These are phyloP conservation scores for Cercis canadensis DNA, from an alignment of 306 rosid genomes.

Conservation along the genomic window DNA sequence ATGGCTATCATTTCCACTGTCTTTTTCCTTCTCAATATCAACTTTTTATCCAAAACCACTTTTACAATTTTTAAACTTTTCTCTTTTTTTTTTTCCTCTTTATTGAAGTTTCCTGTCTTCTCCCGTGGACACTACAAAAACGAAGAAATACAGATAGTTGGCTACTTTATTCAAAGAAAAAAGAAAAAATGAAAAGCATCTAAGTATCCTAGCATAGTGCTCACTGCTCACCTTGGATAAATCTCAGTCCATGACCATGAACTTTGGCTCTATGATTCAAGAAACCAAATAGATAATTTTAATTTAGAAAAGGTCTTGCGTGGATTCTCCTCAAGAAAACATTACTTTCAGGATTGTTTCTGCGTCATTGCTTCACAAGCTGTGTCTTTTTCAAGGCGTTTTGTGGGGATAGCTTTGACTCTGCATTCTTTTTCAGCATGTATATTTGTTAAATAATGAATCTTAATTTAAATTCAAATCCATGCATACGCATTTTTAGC, in stretches of 20 bases:
- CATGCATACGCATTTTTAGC: neutral
- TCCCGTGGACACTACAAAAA: too few species aligned
- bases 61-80: neutral
- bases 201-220: too few species aligned
- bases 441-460: too few species aligned
- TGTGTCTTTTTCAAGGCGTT: neutral
- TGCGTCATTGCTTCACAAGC: neutral
- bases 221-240: too few species aligned
- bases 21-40: neutral
- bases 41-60: constrained; percentile 10
- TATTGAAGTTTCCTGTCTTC: neutral
- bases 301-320: neutral
- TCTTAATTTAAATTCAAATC: neutral
- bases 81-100: neutral
- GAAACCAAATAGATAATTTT: neutral
- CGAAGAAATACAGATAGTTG: too few species aligned
- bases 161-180: too few species aligned
- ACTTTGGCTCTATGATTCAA: neutral
- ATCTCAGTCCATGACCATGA: neutral
- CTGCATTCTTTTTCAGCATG: neutral
- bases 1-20: neutral
- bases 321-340: neutral
- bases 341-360: neutral
- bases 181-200: too few species aligned
- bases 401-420: neutral